phyloP scores from a whole-genome alignment of 2,329 filamentous ascomycete genomes.

The Colletotrichum australisinense region DNA sequence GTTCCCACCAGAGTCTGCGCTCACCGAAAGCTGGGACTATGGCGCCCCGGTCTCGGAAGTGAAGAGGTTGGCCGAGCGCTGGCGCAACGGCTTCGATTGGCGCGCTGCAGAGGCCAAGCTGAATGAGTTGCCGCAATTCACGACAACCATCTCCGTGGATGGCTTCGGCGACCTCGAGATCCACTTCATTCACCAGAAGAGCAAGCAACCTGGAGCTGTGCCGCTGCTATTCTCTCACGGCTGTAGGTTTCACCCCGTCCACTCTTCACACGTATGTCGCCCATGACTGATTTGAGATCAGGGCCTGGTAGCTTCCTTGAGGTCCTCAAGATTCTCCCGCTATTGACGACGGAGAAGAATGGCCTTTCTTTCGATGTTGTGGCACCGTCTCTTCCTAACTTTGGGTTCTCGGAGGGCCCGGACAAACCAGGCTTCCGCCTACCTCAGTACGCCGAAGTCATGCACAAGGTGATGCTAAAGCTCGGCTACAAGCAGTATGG shows the following conservation, averaged over 20 bases:
- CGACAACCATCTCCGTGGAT: conserved; percentile 61
- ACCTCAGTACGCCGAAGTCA: conserved; percentile 59
- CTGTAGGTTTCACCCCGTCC: conserved; percentile 50
- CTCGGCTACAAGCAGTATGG: conserved; percentile 74
- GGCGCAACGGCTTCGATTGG: conserved; percentile 70
- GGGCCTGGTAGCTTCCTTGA: conserved; percentile 78
- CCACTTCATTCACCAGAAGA: conserved; percentile 73
- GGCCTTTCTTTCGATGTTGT: conserved; percentile 65
- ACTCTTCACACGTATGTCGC: not conserved
- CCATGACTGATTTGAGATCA: not conserved
- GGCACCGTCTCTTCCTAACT: conserved; percentile 67
- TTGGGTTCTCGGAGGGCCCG: conserved; percentile 58
- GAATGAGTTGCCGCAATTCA: conserved; percentile 70
- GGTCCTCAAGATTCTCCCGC: conserved; percentile 69
- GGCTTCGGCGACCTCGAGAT: conserved; percentile 70
- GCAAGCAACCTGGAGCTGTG: conserved; percentile 62
- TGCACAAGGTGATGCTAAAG: conserved; percentile 75
- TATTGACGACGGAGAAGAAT: conserved; percentile 49
- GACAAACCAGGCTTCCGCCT: conserved; percentile 45
- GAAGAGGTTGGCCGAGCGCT: conserved; percentile 48
- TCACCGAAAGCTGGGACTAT: conserved; percentile 47
- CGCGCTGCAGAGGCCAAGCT: conserved; percentile 66
- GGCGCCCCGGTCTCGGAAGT: conserved; percentile 47
- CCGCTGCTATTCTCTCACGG: conserved; percentile 77
- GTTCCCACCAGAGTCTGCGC: conserved; percentile 45